A percentile compares a stretch with the other conserved stretches of the same genome.
These are phyloP conservation scores for Gentiana dahurica DNA, from an alignment of 257 asterid species.

Conservation along the genomic window DNA sequence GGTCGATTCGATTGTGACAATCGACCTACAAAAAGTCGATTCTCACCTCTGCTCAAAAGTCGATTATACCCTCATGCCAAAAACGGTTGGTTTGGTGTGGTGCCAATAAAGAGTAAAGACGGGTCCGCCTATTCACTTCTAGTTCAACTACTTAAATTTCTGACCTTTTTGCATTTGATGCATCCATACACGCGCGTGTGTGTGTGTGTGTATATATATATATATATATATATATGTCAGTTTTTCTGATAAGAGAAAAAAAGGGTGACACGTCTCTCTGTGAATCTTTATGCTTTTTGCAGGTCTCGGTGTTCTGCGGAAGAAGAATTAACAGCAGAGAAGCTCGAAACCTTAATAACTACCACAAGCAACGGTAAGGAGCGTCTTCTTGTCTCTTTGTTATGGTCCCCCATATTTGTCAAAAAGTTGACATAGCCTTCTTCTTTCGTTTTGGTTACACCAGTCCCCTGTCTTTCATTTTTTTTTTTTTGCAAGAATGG, in stretches of 20 bases:
- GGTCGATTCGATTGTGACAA: too few species aligned
- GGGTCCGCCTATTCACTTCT: neutral
- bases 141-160: neutral
- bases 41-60: too few species aligned
- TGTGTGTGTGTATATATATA: neutral
- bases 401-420: too few species aligned
- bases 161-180: neutral
- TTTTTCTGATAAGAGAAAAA: too few species aligned
- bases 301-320: conserved; percentile 62
- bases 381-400: too few species aligned
- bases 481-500: neutral
- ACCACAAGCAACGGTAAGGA: conserved; percentile 30
- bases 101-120: conserved; percentile 2
- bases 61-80: too few species aligned
- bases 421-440: neutral
- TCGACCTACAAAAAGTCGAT: too few species aligned
- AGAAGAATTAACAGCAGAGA: conserved; percentile 48
- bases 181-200: neutral
- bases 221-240: too few species aligned
- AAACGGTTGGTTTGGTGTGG: conserved; percentile 23
- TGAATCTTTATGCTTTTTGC: conserved; percentile 1
- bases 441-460: conserved; percentile 1
- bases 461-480: neutral
- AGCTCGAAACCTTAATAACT: conserved; percentile 44
- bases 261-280: too few species aligned